Percentiles rank a stretch among this genome's conserved stretches.
These are phyloP conservation scores for Geotrichum restrictum DNA, from an alignment of 1,139 yeast genomes.

Conservation along the genomic window DNA sequence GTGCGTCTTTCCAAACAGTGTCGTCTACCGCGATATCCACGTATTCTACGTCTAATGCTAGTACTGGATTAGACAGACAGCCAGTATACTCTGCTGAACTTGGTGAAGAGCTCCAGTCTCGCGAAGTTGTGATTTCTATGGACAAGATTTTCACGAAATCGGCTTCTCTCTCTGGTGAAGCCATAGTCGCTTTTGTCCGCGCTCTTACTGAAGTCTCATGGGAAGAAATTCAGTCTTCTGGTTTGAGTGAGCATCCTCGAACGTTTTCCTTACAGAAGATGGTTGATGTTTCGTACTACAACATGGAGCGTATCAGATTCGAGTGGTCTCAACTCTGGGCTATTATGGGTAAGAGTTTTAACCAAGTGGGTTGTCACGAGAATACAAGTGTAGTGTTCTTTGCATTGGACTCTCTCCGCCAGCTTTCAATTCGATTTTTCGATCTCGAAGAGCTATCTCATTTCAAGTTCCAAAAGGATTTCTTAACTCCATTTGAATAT, in stretches of 20 bases:
- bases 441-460: slow-evolving; percentile 92
- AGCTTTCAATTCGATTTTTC: slow-evolving; percentile 84
- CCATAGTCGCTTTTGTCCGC: slow-evolving; percentile 79
- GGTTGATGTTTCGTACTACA: slow-evolving; percentile 95
- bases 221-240: slow-evolving; percentile 89
- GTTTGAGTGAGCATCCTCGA: slow-evolving; percentile 76
- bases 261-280: slow-evolving; percentile 90
- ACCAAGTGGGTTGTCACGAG: slow-evolving; percentile 74
- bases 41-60: not conserved
- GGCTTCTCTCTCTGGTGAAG: slow-evolving; percentile 71
- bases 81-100: slow-evolving; percentile 46
- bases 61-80: slow-evolving; percentile 13
- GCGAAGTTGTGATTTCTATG: slow-evolving; percentile 77
- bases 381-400: slow-evolving; percentile 77
- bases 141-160: slow-evolving; percentile 87
- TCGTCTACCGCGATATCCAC: slow-evolving; percentile 5
- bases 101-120: slow-evolving; percentile 59
- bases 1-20: slow-evolving; percentile 45
- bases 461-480: slow-evolving; percentile 93
- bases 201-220: slow-evolving; percentile 83
- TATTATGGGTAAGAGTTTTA: slow-evolving; percentile 86
- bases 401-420: slow-evolving; percentile 91
- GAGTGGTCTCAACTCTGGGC: slow-evolving; percentile 98
- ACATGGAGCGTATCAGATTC: slow-evolving; percentile 91
- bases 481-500: slow-evolving; percentile 84